phyloP scores from a whole-genome alignment of 2,329 filamentous ascomycete species.

The Metarhizium album region DNA sequence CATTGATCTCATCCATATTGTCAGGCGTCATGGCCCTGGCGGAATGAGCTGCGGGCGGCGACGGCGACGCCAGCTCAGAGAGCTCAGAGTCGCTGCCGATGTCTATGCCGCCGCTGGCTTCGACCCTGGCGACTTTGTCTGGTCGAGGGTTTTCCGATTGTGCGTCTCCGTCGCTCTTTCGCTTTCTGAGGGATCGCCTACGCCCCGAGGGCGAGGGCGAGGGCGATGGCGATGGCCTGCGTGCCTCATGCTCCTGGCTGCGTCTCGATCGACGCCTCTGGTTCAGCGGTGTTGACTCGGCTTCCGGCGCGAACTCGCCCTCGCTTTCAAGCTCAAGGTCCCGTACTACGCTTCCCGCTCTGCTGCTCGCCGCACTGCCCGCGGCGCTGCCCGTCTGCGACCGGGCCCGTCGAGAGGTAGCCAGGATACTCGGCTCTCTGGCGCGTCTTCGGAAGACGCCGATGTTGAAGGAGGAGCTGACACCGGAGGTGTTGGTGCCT shows the following conservation, averaged over 20 bases:
- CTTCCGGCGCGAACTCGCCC: conserved; percentile 47
- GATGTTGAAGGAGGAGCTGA: conserved; percentile 43
- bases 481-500: conserved; percentile 33
- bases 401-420: conserved; percentile 34
- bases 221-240: conserved; percentile 15
- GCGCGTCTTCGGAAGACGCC: conserved; percentile 46
- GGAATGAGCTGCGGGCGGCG: conserved; percentile 16
- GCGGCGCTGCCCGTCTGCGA: conserved; percentile 16
- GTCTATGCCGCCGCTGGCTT: conserved; percentile 12
- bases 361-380: conserved; percentile 4
- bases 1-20: conserved; percentile 38
- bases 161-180: conserved; percentile 39
- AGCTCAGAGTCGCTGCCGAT: conserved; percentile 27
- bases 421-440: conserved; percentile 51
- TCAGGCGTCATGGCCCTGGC: conserved; percentile 31
- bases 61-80: conserved; percentile 27
- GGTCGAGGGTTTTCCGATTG: conserved; percentile 27
- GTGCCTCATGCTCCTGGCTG: conserved; percentile 11
- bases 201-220: conserved; percentile 11
- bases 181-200: conserved; percentile 35
- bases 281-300: conserved; percentile 57
- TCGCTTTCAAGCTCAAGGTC: conserved; percentile 30
- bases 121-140: conserved; percentile 24
- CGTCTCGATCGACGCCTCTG: conserved; percentile 26
- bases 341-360: conserved; percentile 17